Conservation (phyloP, 345 rosid species). For the Moricandia moricandioides region DNA sequence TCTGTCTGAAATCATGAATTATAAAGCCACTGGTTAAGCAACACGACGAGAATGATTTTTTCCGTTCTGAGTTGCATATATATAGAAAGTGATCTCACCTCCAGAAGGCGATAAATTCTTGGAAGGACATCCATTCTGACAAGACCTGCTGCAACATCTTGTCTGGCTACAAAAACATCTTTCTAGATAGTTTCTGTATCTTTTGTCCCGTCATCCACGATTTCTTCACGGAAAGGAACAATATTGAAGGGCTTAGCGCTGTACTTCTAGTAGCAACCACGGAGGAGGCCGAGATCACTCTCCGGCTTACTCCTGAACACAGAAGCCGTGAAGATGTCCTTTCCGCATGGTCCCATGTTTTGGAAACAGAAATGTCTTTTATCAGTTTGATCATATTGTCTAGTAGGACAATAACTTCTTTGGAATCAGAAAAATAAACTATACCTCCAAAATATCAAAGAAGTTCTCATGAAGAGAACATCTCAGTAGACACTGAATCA, state of each 20-base stretch:
- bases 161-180: constrained; percentile 77
- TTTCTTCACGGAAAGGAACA: constrained; percentile 45
- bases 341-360: constrained; percentile 48
- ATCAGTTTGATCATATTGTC: neutral
- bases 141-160: constrained; percentile 91
- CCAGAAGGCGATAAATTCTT: constrained; percentile 66
- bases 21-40: constrained; percentile 12
- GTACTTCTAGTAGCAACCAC: constrained; percentile 91
- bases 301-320: constrained; percentile 82
- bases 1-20: constrained; percentile 53
- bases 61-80: neutral
- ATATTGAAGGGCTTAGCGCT: constrained; percentile 83
- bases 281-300: constrained; percentile 70
- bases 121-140: constrained; percentile 87
- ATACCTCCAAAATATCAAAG: constrained; percentile 75
- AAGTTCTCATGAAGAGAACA: constrained; percentile 61
- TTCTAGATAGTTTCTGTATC: constrained; percentile 74
- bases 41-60: neutral
- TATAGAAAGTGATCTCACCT: constrained; percentile 48
- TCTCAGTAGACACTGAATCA: constrained; percentile 61
- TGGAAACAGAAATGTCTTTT: constrained; percentile 35
- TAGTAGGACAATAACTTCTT: neutral
- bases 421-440: constrained; percentile 10
- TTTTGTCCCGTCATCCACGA: constrained; percentile 53
- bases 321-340: constrained; percentile 63